These are phyloP conservation scores for Arachnopeziza araneosa DNA, from an alignment of 2,329 filamentous ascomycete species.

Conservation along the genomic window DNA sequence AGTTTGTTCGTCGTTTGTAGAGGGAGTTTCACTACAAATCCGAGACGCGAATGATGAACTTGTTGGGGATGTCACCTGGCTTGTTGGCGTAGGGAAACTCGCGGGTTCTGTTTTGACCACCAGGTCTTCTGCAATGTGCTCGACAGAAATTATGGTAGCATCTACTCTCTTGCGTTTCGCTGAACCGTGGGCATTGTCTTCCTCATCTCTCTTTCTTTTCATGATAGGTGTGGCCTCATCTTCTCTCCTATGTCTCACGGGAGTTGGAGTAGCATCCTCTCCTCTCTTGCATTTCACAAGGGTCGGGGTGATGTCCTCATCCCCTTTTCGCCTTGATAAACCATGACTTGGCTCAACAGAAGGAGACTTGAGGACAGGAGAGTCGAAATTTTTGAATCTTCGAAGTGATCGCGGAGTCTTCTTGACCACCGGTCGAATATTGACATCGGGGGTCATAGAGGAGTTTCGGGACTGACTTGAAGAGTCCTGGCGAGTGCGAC, in stretches of 20 bases:
- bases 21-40: constrained; percentile 8
- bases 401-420: constrained; percentile 22
- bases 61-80: constrained; percentile 12
- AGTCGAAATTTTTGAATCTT: constrained; percentile 20
- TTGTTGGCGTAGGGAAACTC: background rate
- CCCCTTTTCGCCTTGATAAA: constrained; percentile 22
- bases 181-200: background rate
- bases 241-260: background rate
- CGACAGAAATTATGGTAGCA: background rate
- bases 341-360: constrained; percentile 14
- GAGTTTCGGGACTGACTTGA: constrained; percentile 49
- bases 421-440: constrained; percentile 28
- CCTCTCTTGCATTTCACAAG: background rate
- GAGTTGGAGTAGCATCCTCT: background rate
- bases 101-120: constrained; percentile 16
- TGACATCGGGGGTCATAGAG: constrained; percentile 50
- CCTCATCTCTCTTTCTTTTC: background rate
- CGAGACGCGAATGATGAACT: constrained; percentile 12
- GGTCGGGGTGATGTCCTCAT: background rate
- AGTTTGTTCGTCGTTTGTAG: constrained; percentile 16
- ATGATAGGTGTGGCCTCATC: background rate
- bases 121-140: constrained; percentile 8
- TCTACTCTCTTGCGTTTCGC: background rate
- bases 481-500: constrained; percentile 40
- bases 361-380: constrained; percentile 18